These are phyloP conservation scores for Pseudogymnoascus sp. DNA, from an alignment of 2,329 filamentous ascomycete genomes.

Conservation along the genomic window DNA sequence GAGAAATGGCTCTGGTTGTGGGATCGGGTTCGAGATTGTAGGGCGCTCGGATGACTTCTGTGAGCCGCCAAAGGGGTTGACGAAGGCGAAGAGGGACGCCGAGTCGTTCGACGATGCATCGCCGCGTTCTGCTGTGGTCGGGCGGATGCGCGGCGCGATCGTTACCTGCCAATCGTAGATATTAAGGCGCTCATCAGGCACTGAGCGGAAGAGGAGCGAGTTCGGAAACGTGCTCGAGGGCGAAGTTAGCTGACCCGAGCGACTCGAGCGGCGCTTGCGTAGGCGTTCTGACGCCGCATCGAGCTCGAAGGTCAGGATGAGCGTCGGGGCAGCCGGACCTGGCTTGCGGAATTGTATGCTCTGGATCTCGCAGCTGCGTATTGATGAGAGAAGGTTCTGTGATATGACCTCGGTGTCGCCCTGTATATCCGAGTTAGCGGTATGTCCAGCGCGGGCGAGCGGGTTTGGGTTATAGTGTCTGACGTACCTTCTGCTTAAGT, in stretches of 20 bases:
- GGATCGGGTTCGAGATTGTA: slow-evolving; percentile 12
- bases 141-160: slow-evolving; percentile 30
- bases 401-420: slow-evolving; percentile 27
- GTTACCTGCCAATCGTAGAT: slow-evolving; percentile 50
- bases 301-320: slow-evolving; percentile 45
- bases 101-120: slow-evolving; percentile 8
- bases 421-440: slow-evolving; percentile 15
- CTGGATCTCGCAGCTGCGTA: slow-evolving; percentile 36
- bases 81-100: slow-evolving; percentile 17
- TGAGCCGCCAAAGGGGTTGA: slow-evolving; percentile 23
- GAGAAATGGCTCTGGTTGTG: slow-evolving; percentile 24
- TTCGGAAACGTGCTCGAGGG: slow-evolving; percentile 24
- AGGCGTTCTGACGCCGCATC: slow-evolving; percentile 47
- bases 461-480: neutral
- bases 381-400: slow-evolving; percentile 25
- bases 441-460: neutral
- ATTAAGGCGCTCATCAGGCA: slow-evolving; percentile 42
- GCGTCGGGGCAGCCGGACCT: slow-evolving; percentile 48
- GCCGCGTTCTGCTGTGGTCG: slow-evolving; percentile 23
- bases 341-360: slow-evolving; percentile 54
- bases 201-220: slow-evolving; percentile 48
- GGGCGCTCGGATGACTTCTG: neutral
- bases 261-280: slow-evolving; percentile 55
- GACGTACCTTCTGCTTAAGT: slow-evolving; percentile 28
- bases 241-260: slow-evolving; percentile 44